A percentile compares a stretch with the other conserved stretches of the same genome.
These are phyloP conservation scores for Komagataella phaffii DNA, from an alignment of 805 yeast species.

Conservation along the genomic window DNA sequence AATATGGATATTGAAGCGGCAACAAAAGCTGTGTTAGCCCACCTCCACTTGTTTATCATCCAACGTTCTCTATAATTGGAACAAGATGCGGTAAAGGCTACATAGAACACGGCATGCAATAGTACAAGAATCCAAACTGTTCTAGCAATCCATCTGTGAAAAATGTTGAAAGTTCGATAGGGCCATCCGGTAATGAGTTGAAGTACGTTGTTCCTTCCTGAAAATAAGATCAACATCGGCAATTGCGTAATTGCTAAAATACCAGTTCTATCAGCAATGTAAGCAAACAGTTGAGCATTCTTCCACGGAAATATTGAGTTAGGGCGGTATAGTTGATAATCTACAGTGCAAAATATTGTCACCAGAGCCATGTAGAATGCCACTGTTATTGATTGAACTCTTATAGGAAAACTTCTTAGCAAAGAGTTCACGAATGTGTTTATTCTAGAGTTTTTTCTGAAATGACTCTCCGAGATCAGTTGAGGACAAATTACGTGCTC, in stretches of 20 bases:
- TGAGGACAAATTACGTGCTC: neutral
- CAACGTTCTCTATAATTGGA: neutral
- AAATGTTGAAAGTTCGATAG: conserved; percentile 36
- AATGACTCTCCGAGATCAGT: neutral
- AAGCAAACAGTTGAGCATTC: conserved; percentile 15
- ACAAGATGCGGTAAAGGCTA: neutral
- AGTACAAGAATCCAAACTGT: conserved; percentile 25
- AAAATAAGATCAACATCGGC: conserved; percentile 42
- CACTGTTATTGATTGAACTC: neutral
- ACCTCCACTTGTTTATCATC: neutral
- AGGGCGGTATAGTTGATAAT: neutral
- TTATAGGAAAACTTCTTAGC: neutral
- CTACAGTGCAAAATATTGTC: neutral
- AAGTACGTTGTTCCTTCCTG: conserved; percentile 50
- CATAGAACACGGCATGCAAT: conserved; percentile 24
- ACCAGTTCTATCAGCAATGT: conserved; percentile 38
- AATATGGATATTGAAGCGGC: neutral
- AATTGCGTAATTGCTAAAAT: conserved; percentile 29
- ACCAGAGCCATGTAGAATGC: neutral
- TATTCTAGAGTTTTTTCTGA: neutral
- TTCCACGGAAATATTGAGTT: neutral
- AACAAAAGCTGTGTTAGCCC: neutral
- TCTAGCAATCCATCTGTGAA: conserved; percentile 47
- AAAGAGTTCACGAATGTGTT: neutral
- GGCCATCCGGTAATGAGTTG: conserved; percentile 50